Evolutionary conservation across 352 stramenopile species (phyloP), one percentile per base, ranked within the genome.

Genomic region (Phytophthora nicotianae): DNA sequence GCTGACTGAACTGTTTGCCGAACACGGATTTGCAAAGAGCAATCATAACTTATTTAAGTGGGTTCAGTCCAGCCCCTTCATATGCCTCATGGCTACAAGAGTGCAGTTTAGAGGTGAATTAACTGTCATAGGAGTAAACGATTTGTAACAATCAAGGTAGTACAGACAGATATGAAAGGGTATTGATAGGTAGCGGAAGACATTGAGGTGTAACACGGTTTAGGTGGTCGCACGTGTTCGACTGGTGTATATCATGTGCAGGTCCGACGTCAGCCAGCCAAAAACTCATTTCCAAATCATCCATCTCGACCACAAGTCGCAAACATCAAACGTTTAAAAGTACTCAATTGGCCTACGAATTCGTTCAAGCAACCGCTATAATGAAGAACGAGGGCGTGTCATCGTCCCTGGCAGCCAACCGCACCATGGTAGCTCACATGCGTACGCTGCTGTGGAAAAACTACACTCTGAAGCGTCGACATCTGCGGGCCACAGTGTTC

Each of bases 241-340:
- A 38, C 32, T 38, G 32, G 32, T n/a, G 32, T 38, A 38, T 38
- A 38, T 38, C 32, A 38, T 38, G 32, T 38, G 32, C 32, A 38
- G 32, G 32, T 38, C 32, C 32, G 11, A 38, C 32, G 32, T 38
- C 32, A 38, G 5, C 32, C 32, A 38, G 10, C 27, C 29, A 16
- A 38, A 9, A 38, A n/a, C 32, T 38, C 32, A 38, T 38, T 38
- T 17, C 11, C 32, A 38, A 17, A 17, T 38, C 32, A 38, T 9
- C 32, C 32, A 38, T 38, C 32, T 17, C 11, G 13, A 38, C 32
- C 10, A 38, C 32, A 38, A 38, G 32, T 38, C 11, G 32, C 32
- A 2, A 38, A 5, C 10, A 38, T 1, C 32, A 38, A 16, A 38
- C 11, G 8, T 16, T n/a, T 38, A 7, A n/a, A n/a, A 38, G 32